Evolutionary conservation across 306 rosid genomes (phyloP).

Genomic region (Leucaena leucocephala): DNA sequence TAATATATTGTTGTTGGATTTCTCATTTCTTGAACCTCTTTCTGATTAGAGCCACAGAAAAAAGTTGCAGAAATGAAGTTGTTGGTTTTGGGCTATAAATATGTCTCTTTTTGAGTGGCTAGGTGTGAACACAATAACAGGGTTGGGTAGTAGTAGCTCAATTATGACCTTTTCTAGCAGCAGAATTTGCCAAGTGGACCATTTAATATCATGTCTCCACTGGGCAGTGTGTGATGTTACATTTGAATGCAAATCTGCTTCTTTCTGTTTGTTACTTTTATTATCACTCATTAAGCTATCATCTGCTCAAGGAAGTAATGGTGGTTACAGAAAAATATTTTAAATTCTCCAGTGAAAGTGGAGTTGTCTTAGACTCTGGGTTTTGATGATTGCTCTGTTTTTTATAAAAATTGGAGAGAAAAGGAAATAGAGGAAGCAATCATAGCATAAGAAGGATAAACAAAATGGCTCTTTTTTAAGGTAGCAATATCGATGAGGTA

Average conservation of each 20-base stretch:
- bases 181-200: conserved; percentile 35
- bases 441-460: not conserved
- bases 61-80: not conserved
- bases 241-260: not conserved
- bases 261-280: not conserved
- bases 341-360: not conserved
- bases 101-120: conserved; percentile 36
- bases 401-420: not conserved
- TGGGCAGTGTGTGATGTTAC: not conserved
- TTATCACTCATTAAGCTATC: not conserved
- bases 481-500: conserved; percentile 6
- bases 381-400: not conserved
- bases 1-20: conserved; percentile 1
- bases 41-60: conserved; percentile 6
- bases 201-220: conserved; percentile 14
- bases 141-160: conserved; percentile 25
- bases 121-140: conserved; percentile 32
- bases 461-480: conserved; percentile 10
- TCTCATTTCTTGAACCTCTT: conserved; percentile 26
- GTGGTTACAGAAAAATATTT: not conserved
- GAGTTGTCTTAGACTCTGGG: not conserved
- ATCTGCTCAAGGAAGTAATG: not conserved
- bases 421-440: conserved; percentile 10
- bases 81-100: conserved; percentile 26
- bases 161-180: conserved; percentile 42